Base-by-base conservation (phyloP, 768 basidiomycete genomes). In the Podaxis sp. region DNA sequence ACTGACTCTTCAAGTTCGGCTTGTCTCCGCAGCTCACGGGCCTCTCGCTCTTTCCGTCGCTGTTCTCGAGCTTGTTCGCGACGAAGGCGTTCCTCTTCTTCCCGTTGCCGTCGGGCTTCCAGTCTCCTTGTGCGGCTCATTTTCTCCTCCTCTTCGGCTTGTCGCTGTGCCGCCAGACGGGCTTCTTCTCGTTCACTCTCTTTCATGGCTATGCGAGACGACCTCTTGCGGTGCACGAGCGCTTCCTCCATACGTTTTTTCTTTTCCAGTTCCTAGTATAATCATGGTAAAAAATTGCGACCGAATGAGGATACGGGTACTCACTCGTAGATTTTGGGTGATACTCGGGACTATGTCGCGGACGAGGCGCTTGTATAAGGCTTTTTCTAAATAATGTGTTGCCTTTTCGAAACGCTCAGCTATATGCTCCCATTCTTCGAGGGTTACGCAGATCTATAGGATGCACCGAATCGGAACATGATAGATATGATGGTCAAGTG, bases 401-500 rank as follows among this genome's bases (percentile, higher is more conserved):
- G 89, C 88, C 28, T 85, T 86, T 65, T 85, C 85, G 70, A 95
- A 96, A 44, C 78, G 87, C 38, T 89, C 85, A 12, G 87, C 84
- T 50, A 95, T 84, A 54, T 82, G 82, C 66, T 94, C 89, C 95
- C 95, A 98, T 66, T 98, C 94, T 12, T 83, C 78, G 2, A 94
- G 80, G 15, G 90, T 91, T 5, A 88, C 85, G 69, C 93, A 95
- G 66, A 96, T 86, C 94, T 96, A 65, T 22, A 51, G 40, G 11
- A 17, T 17, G 22, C 17, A 30, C 46, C 58, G 28, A 36, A 63
- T 41, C 56, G 56, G 15, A 10, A 24, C 11, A 24, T 33, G 33
- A 33, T 10, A 33, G 33, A 50, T 15, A 22, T 4, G 22, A 50
- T 15, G 49, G 15, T 26, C 11, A 13, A 28, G 49, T 13, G 22